Conservation (phyloP, 371 early-diverging fungal genomes). For the Rhizopus stolonifer region DNA sequence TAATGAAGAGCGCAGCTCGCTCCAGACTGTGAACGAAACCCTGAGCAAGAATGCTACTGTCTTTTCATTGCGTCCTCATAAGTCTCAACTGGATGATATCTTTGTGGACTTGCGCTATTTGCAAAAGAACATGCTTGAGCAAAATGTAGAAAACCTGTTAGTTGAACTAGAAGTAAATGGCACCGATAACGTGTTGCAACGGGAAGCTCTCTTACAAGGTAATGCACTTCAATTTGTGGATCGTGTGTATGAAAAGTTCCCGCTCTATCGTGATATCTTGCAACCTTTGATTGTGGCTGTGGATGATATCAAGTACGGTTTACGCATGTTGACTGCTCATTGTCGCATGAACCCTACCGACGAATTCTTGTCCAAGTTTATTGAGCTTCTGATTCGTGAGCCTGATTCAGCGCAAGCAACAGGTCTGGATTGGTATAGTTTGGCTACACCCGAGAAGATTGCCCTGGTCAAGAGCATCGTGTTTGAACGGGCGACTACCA, state of each 20-base stretch:
- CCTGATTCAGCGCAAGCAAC: conserved; percentile 39
- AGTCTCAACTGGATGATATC: conserved; percentile 71
- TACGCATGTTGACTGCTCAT: conserved; percentile 57
- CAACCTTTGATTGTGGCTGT: conserved; percentile 73
- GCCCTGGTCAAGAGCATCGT: conserved; percentile 47
- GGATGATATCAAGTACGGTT: conserved; percentile 77
- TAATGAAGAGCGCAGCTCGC: conserved; percentile 18
- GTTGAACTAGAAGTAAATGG: conserved; percentile 38
- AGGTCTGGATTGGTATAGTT: conserved; percentile 45
- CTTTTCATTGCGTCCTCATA: conserved; percentile 68
- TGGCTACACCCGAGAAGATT: conserved; percentile 47
- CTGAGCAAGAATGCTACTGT: conserved; percentile 41
- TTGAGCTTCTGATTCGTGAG: conserved; percentile 47
- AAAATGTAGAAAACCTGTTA: conserved; percentile 46
- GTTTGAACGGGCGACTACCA: conserved; percentile 52
- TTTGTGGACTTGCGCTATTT: conserved; percentile 76
- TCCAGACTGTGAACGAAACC: conserved; percentile 27
- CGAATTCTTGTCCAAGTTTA: conserved; percentile 38
- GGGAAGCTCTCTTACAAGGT: conserved; percentile 71
- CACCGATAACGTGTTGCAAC: conserved; percentile 40
- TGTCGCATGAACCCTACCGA: conserved; percentile 28
- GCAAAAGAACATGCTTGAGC: conserved; percentile 63
- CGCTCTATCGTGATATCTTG: conserved; percentile 73
- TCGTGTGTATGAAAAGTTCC: conserved; percentile 56
- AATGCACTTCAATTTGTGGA: conserved; percentile 71